Percentiles rank a stretch among this genome's conserved stretches.
These are phyloP conservation scores for Hygrophoropsis aurantiaca DNA, from an alignment of 768 basidiomycete genomes.

Conservation along the genomic window DNA sequence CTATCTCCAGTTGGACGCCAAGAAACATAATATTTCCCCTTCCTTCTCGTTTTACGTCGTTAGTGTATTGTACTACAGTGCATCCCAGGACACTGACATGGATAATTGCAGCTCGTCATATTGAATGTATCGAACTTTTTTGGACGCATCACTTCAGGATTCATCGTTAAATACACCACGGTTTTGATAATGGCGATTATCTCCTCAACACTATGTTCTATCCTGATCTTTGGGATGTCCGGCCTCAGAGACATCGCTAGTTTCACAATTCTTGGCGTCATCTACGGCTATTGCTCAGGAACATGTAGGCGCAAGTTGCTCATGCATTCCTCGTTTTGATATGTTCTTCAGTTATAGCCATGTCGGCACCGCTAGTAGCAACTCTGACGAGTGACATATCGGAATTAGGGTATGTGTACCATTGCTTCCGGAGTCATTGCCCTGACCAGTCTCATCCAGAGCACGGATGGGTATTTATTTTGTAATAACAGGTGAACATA, in stretches of 20 bases:
- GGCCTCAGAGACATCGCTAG: conserved; percentile 36
- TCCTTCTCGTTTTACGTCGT: conserved; percentile 59
- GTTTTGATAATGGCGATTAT: conserved; percentile 43
- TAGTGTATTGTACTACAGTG: conserved; percentile 9
- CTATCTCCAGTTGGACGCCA: conserved; percentile 57
- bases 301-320: conserved; percentile 28
- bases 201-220: conserved; percentile 30
- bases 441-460: conserved; percentile 9
- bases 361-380: conserved; percentile 43
- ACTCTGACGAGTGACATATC: conserved; percentile 41
- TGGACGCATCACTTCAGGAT: conserved; percentile 36
- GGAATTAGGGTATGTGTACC: conserved; percentile 44
- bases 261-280: conserved; percentile 36
- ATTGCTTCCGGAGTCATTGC: neutral
- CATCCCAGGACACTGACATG: neutral
- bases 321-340: neutral
- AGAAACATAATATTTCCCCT: conserved; percentile 43
- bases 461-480: conserved; percentile 49
- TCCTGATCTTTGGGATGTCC: conserved; percentile 45
- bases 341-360: conserved; percentile 38
- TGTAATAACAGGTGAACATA: conserved; percentile 36
- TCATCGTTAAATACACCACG: conserved; percentile 40
- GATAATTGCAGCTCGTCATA: conserved; percentile 32
- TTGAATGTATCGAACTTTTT: conserved; percentile 35
- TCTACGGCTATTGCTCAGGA: conserved; percentile 54